Evolutionary conservation across 202 grass and related monocot species (phyloP), one percentile per base, ranked within the genome.

Genomic region (Saccharum hybrid): DNA sequence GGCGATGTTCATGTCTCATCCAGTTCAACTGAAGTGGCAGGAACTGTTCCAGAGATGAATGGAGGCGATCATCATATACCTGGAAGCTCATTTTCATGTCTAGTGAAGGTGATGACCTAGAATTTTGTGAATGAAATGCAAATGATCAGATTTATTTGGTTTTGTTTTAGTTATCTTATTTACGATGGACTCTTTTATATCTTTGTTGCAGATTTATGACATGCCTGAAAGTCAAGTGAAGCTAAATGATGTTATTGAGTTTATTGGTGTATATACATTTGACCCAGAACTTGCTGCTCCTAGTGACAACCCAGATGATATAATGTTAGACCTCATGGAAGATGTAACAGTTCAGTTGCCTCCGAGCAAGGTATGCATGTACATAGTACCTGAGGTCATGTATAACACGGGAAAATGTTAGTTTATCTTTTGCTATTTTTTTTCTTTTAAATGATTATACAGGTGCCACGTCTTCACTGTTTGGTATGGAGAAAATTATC

Each of bases 381-480:
- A 51, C 74, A 39, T 84, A 77, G 6, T 74, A 11, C 4, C 42
- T 5, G 16, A 73, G 76, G 70, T 83, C 38, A 65, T 77, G 31
- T 52, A 26, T 72, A 61, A 59, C 15, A 38, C 1, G 23, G 59
- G 26, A 71, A 86, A 68, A 34, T 34, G 34, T 49, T 36, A 46
- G 8, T n/a, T 16, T 31, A 65, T 40, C 1, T 31, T 37, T 74
- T 48, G 33, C 26, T 86, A 16, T 49, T 39, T 14, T 77, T 83
- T 82, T 16, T 7, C 28, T 38, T 69, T 41, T 4, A 57, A 80
- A 51, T 81, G 48, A 62, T 61, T 74, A 26, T 84, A 31, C 67
- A 99, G 96, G 96, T 99, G 67, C 96, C 96, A 26, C 87, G 91
- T 59, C 83, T 99, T 92, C 96, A 99, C 73, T 99, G 96, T 90